Evolutionary conservation across 1,284 basidiomycete species (phyloP).

Genomic region (Abortiporus biennis): DNA sequence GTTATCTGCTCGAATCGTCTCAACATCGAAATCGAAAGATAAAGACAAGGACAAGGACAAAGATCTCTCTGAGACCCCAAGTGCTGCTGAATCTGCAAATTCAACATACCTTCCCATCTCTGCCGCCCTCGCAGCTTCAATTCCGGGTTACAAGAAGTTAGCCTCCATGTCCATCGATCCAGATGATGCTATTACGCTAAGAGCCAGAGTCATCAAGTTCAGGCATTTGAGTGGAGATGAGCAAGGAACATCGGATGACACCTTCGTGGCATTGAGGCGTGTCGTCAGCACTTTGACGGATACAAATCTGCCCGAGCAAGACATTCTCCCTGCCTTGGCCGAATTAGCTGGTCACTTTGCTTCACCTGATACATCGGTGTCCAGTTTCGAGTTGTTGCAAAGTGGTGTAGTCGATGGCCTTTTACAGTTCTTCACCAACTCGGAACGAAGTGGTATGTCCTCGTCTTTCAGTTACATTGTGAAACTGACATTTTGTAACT

Average conservation of each 20-base stretch:
- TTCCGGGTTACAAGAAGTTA: constrained; percentile 62
- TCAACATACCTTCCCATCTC: constrained; percentile 23
- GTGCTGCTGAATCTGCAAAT: constrained; percentile 28
- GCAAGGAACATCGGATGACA: constrained; percentile 54
- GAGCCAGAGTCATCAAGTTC: constrained; percentile 80
- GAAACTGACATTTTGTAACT: constrained; percentile 2
- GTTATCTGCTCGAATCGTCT: constrained; percentile 58
- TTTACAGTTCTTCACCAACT: constrained; percentile 75
- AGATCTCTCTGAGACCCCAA: constrained; percentile 31
- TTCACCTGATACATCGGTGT: constrained; percentile 74
- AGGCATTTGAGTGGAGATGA: constrained; percentile 64
- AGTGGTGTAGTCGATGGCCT: constrained; percentile 90
- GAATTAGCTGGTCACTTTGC: constrained; percentile 79
- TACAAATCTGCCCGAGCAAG: constrained; percentile 53
- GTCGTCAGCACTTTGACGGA: constrained; percentile 61
- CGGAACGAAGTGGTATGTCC: constrained; percentile 46
- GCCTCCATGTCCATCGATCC: constrained; percentile 67
- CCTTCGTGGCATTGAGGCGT: constrained; percentile 58
- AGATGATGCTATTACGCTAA: constrained; percentile 86
- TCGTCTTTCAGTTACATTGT: constrained; percentile 8
- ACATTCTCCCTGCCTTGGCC: constrained; percentile 57
- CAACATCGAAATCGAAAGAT: constrained; percentile 49
- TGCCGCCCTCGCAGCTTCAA: constrained; percentile 33
- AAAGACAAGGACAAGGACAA: constrained; percentile 42
- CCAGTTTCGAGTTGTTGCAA: constrained; percentile 93